These are phyloP conservation scores for Diaporthe amygdali DNA, from an alignment of 2,329 filamentous ascomycete genomes.

Conservation along the genomic window DNA sequence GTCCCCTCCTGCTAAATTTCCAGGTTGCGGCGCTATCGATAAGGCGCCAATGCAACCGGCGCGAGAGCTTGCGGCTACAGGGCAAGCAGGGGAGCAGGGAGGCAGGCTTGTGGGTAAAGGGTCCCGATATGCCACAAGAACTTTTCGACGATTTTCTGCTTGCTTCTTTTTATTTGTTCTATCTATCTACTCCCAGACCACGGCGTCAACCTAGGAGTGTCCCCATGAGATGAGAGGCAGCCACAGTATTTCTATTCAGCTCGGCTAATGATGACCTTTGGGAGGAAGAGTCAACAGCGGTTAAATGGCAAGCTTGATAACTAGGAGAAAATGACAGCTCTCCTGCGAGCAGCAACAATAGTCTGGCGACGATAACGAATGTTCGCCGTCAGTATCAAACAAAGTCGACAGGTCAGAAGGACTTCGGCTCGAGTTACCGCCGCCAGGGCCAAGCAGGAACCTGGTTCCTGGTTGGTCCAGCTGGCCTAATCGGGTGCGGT, in stretches of 20 bases:
- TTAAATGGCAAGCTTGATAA: background rate
- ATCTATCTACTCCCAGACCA: too few relatives aligned
- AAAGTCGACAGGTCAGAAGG: constrained; percentile 6
- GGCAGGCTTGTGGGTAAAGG: background rate
- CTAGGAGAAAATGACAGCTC: background rate
- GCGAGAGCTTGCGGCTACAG: constrained; percentile 6
- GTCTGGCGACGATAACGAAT: background rate
- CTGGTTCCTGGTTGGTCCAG: background rate
- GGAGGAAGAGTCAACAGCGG: background rate
- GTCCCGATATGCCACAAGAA: background rate
- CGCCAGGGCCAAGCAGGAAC: background rate
- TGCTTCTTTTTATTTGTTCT: background rate
- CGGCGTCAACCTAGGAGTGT: too few relatives aligned
- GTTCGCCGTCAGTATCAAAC: background rate
- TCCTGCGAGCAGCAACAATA: background rate
- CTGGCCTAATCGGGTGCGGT: background rate
- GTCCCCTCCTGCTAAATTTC: background rate
- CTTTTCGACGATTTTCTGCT: background rate
- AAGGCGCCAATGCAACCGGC: background rate
- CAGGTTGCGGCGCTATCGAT: constrained; percentile 16
- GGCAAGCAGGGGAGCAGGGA: background rate
- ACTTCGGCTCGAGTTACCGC: background rate
- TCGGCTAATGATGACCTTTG: background rate
- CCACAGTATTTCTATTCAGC: background rate
- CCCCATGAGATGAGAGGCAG: too few relatives aligned